phyloP scores from a whole-genome alignment of 1,139 yeast species.

The Suhomyces guaymorum region DNA sequence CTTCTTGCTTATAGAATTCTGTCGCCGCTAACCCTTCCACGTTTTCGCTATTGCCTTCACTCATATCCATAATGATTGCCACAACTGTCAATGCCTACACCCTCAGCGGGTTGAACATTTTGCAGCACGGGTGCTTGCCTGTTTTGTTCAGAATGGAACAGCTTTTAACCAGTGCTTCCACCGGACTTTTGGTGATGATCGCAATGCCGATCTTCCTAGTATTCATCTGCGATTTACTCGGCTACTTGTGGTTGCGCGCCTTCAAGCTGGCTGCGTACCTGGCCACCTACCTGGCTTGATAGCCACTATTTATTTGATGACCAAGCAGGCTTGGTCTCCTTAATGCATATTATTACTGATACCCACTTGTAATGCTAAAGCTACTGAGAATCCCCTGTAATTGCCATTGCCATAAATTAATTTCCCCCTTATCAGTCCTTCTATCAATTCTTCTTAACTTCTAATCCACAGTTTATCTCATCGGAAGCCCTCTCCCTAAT shows the following conservation, averaged over 20 bases:
- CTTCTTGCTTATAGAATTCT: not conserved
- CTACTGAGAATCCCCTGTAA: too few relatives aligned
- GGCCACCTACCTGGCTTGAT: not conserved
- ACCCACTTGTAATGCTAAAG: too few relatives aligned
- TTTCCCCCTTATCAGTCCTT: too few relatives aligned
- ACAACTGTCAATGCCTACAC: slow-evolving; percentile 5
- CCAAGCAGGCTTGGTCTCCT: slow-evolving; percentile 1
- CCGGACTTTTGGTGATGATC: slow-evolving; percentile 11
- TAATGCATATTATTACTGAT: too few relatives aligned
- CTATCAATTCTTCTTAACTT: too few relatives aligned
- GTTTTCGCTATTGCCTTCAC: too few relatives aligned
- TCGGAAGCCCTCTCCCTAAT: too few relatives aligned
- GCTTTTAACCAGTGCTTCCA: slow-evolving; percentile 9
- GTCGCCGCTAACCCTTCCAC: too few relatives aligned
- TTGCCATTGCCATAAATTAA: too few relatives aligned
- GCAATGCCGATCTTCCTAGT: slow-evolving; percentile 9
- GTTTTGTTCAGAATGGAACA: slow-evolving; percentile 9
- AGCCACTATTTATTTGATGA: slow-evolving; percentile 1
- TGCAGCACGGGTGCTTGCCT: slow-evolving; percentile 10
- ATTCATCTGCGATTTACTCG: slow-evolving; percentile 11
- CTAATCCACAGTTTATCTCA: too few relatives aligned
- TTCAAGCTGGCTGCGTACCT: slow-evolving; percentile 9
- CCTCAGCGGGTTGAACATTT: slow-evolving; percentile 6
- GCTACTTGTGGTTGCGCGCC: slow-evolving; percentile 13
- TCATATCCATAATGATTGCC: slow-evolving; percentile 6